phyloP scores from a whole-genome alignment of 257 asterid genomes.

The Craterostigma plantagineum region DNA sequence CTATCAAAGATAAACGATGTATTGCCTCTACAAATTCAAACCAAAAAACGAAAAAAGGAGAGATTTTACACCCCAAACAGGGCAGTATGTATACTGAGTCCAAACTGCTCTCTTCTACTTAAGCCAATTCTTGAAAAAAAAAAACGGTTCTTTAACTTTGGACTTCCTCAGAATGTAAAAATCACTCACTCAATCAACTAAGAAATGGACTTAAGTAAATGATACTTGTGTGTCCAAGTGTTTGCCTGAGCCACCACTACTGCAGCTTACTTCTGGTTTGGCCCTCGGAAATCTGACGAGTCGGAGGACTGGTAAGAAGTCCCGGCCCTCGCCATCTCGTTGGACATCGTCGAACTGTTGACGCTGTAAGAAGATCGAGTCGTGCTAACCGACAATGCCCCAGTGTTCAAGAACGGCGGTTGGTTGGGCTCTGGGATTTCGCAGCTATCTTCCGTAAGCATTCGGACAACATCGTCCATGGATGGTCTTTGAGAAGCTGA shows the following conservation, averaged over 20 bases:
- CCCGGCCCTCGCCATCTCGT: conserved; percentile 16
- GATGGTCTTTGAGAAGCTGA: conserved; percentile 65
- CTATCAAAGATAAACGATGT: too few species aligned
- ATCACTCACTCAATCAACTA: too few species aligned
- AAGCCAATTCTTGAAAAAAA: too few species aligned
- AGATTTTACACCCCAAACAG: too few species aligned
- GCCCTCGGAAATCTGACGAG: conserved; percentile 40
- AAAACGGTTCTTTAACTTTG: too few species aligned
- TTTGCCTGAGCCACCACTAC: conserved; percentile 6
- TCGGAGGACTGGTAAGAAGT: conserved; percentile 32
- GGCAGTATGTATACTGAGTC: too few species aligned
- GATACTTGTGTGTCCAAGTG: too few species aligned
- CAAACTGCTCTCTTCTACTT: too few species aligned
- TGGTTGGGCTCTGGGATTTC: conserved; percentile 59
- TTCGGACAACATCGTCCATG: conserved; percentile 56
- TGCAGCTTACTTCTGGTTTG: conserved; percentile 12
- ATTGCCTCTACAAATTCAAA: too few species aligned
- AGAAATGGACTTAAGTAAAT: too few species aligned
- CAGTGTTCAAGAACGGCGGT: conserved; percentile 56
- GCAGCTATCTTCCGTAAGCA: conserved; percentile 36
- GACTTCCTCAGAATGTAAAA: too few species aligned
- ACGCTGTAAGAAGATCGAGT: conserved; percentile 31
- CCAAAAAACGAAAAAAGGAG: too few species aligned
- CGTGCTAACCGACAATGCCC: conserved; percentile 21
- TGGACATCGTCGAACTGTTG: conserved; percentile 20